Percentiles rank a stretch among this genome's conserved stretches.
These are phyloP conservation scores for Saccharomycopsis lassenensis DNA, from an alignment of 805 yeast species.

Conservation along the genomic window DNA sequence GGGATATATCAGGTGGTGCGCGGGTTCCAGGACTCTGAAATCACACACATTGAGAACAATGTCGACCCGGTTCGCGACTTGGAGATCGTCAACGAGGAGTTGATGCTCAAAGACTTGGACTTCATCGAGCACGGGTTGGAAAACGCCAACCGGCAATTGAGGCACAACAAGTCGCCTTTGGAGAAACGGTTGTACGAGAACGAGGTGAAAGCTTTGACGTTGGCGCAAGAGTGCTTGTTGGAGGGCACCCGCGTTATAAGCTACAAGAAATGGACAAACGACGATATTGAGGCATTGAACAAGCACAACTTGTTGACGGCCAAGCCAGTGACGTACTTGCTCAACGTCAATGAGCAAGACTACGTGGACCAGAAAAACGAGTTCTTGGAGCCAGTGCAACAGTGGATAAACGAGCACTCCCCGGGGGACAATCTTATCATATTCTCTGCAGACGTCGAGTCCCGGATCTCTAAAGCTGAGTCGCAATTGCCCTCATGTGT, in stretches of 20 bases:
- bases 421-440: slow-evolving; percentile 64
- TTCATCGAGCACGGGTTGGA: slow-evolving; percentile 51
- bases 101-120: slow-evolving; percentile 69
- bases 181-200: slow-evolving; percentile 37
- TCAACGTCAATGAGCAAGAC: slow-evolving; percentile 66
- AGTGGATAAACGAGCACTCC: slow-evolving; percentile 59
- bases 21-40: slow-evolving; percentile 64
- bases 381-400: slow-evolving; percentile 37
- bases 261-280: slow-evolving; percentile 45
- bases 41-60: slow-evolving; percentile 61
- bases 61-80: slow-evolving; percentile 70
- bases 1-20: slow-evolving; percentile 74
- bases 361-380: slow-evolving; percentile 43
- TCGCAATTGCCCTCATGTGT: slow-evolving; percentile 29
- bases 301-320: slow-evolving; percentile 70
- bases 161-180: slow-evolving; percentile 31
- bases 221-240: slow-evolving; percentile 39
- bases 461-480: slow-evolving; percentile 23
- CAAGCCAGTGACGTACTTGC: slow-evolving; percentile 72
- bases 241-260: slow-evolving; percentile 58
- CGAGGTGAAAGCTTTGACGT: slow-evolving; percentile 28
- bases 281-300: slow-evolving; percentile 59
- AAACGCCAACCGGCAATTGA: slow-evolving; percentile 31
- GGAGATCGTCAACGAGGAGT: slow-evolving; percentile 64
- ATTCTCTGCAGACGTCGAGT: slow-evolving; percentile 48